These are phyloP conservation scores for Plectosphaerella sp. DNA, from an alignment of 2,329 filamentous ascomycete genomes.

Conservation along the genomic window DNA sequence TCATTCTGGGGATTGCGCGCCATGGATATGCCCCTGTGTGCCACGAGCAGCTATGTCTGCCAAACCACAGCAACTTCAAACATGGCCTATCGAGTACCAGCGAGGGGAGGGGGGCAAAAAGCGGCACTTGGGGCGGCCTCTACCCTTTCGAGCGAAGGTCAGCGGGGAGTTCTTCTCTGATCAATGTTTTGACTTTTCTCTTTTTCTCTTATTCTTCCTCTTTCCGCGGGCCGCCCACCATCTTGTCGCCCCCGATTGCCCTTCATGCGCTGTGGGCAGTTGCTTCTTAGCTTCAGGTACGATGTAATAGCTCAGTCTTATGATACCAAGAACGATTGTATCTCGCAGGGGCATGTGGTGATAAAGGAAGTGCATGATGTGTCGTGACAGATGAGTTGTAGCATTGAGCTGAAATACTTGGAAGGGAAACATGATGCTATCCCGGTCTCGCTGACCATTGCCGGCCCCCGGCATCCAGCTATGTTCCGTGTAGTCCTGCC, in stretches of 20 bases:
- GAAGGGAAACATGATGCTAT: neutral
- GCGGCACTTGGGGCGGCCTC: too few relatives aligned
- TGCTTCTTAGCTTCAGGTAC: slow-evolving; percentile 24
- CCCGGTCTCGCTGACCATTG: neutral
- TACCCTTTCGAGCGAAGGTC: neutral
- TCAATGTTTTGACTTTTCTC: slow-evolving; percentile 8
- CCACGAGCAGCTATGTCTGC: neutral
- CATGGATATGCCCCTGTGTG: slow-evolving; percentile 9
- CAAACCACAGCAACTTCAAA: neutral
- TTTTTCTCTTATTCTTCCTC: slow-evolving; percentile 14
- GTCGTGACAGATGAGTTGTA: too few relatives aligned
- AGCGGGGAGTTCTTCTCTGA: slow-evolving; percentile 8
- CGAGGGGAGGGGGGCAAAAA: too few relatives aligned
- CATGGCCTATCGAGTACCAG: too few relatives aligned
- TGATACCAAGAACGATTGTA: slow-evolving; percentile 39
- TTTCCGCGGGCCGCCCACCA: slow-evolving; percentile 8
- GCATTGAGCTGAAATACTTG: neutral
- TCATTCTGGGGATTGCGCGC: neutral
- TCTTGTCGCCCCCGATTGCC: slow-evolving; percentile 7
- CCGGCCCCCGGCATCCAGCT: neutral
- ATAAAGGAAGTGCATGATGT: neutral
- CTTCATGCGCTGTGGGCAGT: neutral
- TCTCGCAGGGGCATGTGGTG: neutral
- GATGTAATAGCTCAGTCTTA: slow-evolving; percentile 40
- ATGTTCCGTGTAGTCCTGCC: neutral